Evolutionary conservation across 2,329 filamentous ascomycete genomes (phyloP), one percentile per base, ranked within the genome.

Genomic region (Venturia aucupariae): DNA sequence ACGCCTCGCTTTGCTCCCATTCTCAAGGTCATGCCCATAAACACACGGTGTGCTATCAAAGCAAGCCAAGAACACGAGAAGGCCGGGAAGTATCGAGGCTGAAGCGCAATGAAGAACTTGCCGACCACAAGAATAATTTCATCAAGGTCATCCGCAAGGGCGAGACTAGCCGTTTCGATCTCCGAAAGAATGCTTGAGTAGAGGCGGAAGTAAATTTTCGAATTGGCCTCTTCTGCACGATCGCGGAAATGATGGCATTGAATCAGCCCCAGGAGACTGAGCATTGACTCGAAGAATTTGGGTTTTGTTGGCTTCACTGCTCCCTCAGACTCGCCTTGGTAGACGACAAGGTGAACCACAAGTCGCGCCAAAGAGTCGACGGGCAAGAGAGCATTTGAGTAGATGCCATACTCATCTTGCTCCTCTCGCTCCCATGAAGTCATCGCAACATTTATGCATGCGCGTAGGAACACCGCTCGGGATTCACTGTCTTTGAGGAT

Each of bases 171-270:
- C 72, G 65, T 87, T 81, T 66, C 86, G 64, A 93, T 82, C 69
- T 94, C 88, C 74, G 89, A 90, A 4, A 99, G 81, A 60, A 97
- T 82, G 70, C 89, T 84, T 0, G 91, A 93, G 72, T 97, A 89
- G 51, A 99, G 82, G 57, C 93, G 87, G 83, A 92, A 94, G 80
- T 97, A 97, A 38, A 95, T 87, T 67, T 90, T 87, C 72, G 93
- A 89, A 70, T 91, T 93, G 79, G 96, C 92, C 46, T 82, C 83
- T 63, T 96, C 92, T 4, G 86, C 89, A 57, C 88, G 86, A 75
- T 87, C 90, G 64, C 89, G 82, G 71, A 95, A 88, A 72, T 97
- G 91, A 69, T 94, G 87, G 74, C 90, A 93, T 66, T 97, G 81
- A 3, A 97, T 84, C 65, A 99, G 78, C 3, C 91, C 84, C 41